phyloP scores from a whole-genome alignment of 2,329 filamentous ascomycete genomes.

The Ophiosphaerella herpotricha region DNA sequence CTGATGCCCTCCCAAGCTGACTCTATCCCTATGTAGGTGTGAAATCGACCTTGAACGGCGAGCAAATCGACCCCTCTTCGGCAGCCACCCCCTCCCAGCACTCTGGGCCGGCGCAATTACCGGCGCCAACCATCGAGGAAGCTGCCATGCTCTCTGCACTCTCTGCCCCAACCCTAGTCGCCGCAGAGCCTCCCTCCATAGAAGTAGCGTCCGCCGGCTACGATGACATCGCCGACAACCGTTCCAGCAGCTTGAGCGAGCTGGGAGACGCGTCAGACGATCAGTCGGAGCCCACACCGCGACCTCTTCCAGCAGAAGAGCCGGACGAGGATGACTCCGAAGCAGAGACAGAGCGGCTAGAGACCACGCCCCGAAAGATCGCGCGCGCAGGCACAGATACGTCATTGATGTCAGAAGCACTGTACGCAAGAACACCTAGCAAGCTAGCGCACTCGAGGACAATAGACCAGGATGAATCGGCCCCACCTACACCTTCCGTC shows the following conservation, averaged over 20 bases:
- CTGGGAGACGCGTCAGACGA: slow-evolving; percentile 79
- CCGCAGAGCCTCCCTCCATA: slow-evolving; percentile 16
- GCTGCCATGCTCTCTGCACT: slow-evolving; percentile 32
- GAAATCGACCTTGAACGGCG: slow-evolving; percentile 16
- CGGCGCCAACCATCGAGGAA: slow-evolving; percentile 15
- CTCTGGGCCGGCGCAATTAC: slow-evolving; percentile 21
- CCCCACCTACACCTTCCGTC: slow-evolving; percentile 33
- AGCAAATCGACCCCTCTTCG: slow-evolving; percentile 35
- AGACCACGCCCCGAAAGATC: slow-evolving; percentile 77
- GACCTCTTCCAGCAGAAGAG: slow-evolving; percentile 25
- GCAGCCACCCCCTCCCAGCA: slow-evolving; percentile 52
- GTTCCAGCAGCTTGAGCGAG: slow-evolving; percentile 91
- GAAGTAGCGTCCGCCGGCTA: slow-evolving; percentile 19
- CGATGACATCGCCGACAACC: slow-evolving; percentile 58
- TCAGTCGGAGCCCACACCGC: slow-evolving; percentile 42
- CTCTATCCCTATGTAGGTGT: slow-evolving; percentile 15
- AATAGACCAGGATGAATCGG: slow-evolving; percentile 35
- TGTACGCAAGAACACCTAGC: slow-evolving; percentile 44
- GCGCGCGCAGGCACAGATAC: slow-evolving; percentile 43
- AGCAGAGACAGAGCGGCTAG: slow-evolving; percentile 91
- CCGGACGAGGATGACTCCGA: slow-evolving; percentile 72
- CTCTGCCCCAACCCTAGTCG: slow-evolving; percentile 23
- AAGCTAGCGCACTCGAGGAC: slow-evolving; percentile 43
- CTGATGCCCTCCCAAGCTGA: slow-evolving; percentile 7
- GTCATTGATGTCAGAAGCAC: slow-evolving; percentile 38